Evolutionary conservation across 2,329 filamentous ascomycete genomes (phyloP).

Genomic region (Neopestalotiopsis rosae): DNA sequence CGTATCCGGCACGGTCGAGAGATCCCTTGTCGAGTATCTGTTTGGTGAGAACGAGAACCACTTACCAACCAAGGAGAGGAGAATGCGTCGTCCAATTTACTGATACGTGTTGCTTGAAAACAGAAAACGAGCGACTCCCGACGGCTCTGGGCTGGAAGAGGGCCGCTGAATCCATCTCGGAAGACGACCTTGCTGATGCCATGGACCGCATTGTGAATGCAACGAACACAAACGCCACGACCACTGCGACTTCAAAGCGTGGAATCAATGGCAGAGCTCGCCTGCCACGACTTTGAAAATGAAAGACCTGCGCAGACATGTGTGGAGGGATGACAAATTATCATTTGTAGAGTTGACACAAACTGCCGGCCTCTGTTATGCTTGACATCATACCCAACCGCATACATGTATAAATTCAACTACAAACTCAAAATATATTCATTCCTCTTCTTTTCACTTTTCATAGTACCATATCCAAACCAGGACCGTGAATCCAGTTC

Average conservation of each 20-base stretch:
- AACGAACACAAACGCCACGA: neutral
- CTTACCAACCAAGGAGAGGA: neutral
- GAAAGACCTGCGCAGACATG: too few relatives aligned
- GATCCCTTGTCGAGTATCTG: slow-evolving; percentile 23
- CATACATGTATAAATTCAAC: too few relatives aligned
- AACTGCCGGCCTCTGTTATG: too few relatives aligned
- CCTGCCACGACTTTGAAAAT: neutral
- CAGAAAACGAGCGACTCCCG: slow-evolving; percentile 10
- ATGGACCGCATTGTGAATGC: slow-evolving; percentile 4
- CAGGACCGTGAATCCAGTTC: neutral
- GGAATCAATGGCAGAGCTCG: neutral
- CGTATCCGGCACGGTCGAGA: slow-evolving; percentile 21
- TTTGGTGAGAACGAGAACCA: slow-evolving; percentile 21
- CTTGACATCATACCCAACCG: too few relatives aligned
- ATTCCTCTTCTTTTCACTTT: too few relatives aligned
- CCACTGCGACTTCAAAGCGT: neutral
- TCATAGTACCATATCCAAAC: too few relatives aligned
- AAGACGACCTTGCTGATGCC: neutral
- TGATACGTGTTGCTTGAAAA: too few relatives aligned
- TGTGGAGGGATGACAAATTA: too few relatives aligned
- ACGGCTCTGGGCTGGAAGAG: slow-evolving; percentile 2
- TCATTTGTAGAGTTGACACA: too few relatives aligned
- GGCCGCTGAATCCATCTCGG: neutral
- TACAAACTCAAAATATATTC: too few relatives aligned
- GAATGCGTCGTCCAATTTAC: neutral